phyloP scores from a whole-genome alignment of 2,329 filamentous ascomycete genomes.

The Ophiostoma sp. region DNA sequence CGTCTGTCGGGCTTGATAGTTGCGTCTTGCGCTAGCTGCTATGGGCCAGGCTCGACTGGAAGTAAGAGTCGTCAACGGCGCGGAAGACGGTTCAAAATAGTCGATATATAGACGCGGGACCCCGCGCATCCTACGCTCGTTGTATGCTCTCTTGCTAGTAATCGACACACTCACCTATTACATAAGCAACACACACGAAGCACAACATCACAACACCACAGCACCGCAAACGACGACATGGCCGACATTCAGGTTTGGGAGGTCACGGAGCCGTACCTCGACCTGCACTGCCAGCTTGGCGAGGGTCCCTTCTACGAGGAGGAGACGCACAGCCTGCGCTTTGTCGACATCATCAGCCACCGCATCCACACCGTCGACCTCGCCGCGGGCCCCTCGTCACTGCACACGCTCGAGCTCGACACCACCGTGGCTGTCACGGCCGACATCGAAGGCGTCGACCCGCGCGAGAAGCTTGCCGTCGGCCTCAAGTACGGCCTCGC shows the following conservation, averaged over 20 bases:
- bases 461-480: slow-evolving; percentile 62
- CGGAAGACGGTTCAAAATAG: background rate
- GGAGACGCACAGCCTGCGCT: slow-evolving; percentile 60
- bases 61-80: background rate
- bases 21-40: background rate
- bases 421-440: slow-evolving; percentile 62
- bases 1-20: slow-evolving; percentile 5
- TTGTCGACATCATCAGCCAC: slow-evolving; percentile 76
- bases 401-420: slow-evolving; percentile 55
- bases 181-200: background rate
- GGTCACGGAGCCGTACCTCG: slow-evolving; percentile 51
- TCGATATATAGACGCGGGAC: background rate
- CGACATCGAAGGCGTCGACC: slow-evolving; percentile 64
- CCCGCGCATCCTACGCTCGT: background rate
- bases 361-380: slow-evolving; percentile 68
- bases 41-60: background rate
- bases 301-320: slow-evolving; percentile 72
- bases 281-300: slow-evolving; percentile 60
- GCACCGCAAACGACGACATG: slow-evolving; percentile 8
- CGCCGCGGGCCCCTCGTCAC: slow-evolving; percentile 53
- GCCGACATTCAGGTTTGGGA: slow-evolving; percentile 42
- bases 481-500: slow-evolving; percentile 78
- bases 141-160: no score
- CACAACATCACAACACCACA: background rate
- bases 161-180: background rate